Conservation (phyloP, 495 filamentous ascomycete species). For the Penicillium nucicola region DNA sequence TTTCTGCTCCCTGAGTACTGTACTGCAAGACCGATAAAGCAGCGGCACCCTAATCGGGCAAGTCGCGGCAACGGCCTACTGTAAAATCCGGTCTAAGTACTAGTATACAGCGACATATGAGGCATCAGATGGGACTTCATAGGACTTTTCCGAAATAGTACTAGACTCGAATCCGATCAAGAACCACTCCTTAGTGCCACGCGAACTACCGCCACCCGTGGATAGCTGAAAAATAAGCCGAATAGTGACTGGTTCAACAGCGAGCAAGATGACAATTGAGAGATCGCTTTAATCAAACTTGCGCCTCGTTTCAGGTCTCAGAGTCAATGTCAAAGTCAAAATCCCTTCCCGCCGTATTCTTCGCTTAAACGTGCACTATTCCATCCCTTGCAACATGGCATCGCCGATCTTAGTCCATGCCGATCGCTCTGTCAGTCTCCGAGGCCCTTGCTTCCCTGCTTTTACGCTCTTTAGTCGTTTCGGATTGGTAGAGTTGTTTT, state of each 20-base stretch:
- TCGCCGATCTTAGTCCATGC: constrained; percentile 10
- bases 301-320: constrained; percentile 10
- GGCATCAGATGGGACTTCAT: constrained; percentile 16
- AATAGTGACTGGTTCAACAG: too few species aligned
- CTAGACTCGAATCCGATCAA: neutral
- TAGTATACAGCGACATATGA: constrained; percentile 27
- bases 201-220: neutral
- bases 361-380: constrained; percentile 4
- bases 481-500: neutral
- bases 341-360: neutral
- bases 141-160: neutral
- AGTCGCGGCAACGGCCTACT: too few species aligned
- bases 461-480: neutral
- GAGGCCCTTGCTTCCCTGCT: constrained; percentile 8
- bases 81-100: too few species aligned
- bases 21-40: too few species aligned
- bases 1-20: too few species aligned
- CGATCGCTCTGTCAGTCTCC: constrained; percentile 21
- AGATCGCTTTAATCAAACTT: too few species aligned
- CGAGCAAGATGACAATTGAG: too few species aligned
- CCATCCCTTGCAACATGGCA: constrained; percentile 24
- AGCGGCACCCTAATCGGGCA: too few species aligned
- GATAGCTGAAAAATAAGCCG: too few species aligned
- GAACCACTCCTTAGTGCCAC: neutral
- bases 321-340: constrained; percentile 2